Evolutionary conservation across 2,329 filamentous ascomycete species (phyloP).

Genomic region (Meredithiella fracta): DNA sequence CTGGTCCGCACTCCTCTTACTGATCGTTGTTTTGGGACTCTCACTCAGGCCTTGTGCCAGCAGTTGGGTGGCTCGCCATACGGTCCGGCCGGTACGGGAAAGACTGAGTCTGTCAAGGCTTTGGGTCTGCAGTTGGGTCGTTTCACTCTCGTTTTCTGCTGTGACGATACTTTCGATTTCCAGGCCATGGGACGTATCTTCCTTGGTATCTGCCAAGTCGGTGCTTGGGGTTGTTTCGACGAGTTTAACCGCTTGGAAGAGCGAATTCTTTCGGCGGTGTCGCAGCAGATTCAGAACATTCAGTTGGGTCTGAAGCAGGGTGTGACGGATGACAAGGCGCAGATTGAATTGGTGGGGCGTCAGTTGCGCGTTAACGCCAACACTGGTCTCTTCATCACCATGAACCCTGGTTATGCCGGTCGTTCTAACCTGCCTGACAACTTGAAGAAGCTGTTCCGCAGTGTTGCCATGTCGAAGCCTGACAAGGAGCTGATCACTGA

Average conservation of each 20-base stretch:
- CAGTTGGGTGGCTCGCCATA: slow-evolving; percentile 92
- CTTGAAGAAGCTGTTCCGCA: slow-evolving; percentile 97
- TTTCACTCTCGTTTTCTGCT: slow-evolving; percentile 98
- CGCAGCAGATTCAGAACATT: slow-evolving; percentile 98
- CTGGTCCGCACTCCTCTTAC: slow-evolving; percentile 93
- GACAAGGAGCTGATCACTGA: slow-evolving; percentile 99
- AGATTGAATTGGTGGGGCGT: slow-evolving; percentile 88
- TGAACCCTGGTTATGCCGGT: slow-evolving; percentile 98
- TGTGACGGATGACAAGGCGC: slow-evolving; percentile 61
- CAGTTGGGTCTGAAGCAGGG: slow-evolving; percentile 85
- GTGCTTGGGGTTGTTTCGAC: slow-evolving; percentile 98
- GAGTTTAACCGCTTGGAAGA: slow-evolving; percentile 99
- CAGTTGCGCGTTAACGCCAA: slow-evolving; percentile 80
- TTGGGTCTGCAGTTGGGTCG: slow-evolving; percentile 89
- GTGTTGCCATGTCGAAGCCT: slow-evolving; percentile 98
- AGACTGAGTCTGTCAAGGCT: slow-evolving; percentile 97
- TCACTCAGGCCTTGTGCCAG: slow-evolving; percentile 90
- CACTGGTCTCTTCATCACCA: slow-evolving; percentile 98
- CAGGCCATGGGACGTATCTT: slow-evolving; percentile 99
- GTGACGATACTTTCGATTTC: slow-evolving; percentile 98
- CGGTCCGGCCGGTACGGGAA: slow-evolving; percentile 91
- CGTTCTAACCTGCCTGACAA: slow-evolving; percentile 97
- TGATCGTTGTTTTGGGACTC: slow-evolving; percentile 92
- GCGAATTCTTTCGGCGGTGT: slow-evolving; percentile 91
- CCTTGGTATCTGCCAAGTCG: slow-evolving; percentile 95